phyloP scores from a whole-genome alignment of 441 rosid genomes.

The Erysimum cheiri region DNA sequence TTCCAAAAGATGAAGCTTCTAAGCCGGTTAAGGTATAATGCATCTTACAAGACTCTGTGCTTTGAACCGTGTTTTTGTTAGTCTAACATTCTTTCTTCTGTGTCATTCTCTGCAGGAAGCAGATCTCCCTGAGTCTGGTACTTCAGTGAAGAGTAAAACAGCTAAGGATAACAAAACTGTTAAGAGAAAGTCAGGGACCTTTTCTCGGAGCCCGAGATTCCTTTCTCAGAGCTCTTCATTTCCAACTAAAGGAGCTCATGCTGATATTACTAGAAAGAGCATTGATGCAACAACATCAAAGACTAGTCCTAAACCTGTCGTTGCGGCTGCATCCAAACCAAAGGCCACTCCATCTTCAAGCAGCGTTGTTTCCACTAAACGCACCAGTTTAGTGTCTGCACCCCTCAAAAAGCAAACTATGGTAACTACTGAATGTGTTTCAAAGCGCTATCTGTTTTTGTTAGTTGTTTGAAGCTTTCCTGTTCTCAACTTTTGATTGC shows the following conservation, averaged over 20 bases:
- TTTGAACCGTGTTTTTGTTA: background rate
- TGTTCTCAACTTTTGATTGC: conserved; percentile 11
- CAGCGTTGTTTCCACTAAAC: conserved; percentile 44
- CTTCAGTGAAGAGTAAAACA: conserved; percentile 52
- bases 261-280: conserved; percentile 61
- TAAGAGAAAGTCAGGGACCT: conserved; percentile 49
- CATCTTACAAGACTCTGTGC: conserved; percentile 30
- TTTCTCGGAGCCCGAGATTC: conserved; percentile 52
- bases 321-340: conserved; percentile 43
- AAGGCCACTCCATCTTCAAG: conserved; percentile 45
- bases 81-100: conserved; percentile 17
- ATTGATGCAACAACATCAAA: conserved; percentile 51
- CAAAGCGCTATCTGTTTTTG: background rate
- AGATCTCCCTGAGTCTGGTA: conserved; percentile 31
- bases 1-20: conserved; percentile 45
- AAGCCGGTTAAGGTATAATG: conserved; percentile 50
- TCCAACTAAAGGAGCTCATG: conserved; percentile 56
- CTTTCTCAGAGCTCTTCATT: conserved; percentile 78
- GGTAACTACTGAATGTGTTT: conserved; percentile 49
- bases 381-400: conserved; percentile 46
- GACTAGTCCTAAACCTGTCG: conserved; percentile 49
- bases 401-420: conserved; percentile 45
- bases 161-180: conserved; percentile 55
- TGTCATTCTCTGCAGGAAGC: conserved; percentile 50
- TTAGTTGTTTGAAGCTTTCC: background rate